Percentiles rank a stretch among this genome's conserved stretches.
phyloP scores from a whole-genome alignment of 176 grass and related monocot genomes.

The Carex littledalei region DNA sequence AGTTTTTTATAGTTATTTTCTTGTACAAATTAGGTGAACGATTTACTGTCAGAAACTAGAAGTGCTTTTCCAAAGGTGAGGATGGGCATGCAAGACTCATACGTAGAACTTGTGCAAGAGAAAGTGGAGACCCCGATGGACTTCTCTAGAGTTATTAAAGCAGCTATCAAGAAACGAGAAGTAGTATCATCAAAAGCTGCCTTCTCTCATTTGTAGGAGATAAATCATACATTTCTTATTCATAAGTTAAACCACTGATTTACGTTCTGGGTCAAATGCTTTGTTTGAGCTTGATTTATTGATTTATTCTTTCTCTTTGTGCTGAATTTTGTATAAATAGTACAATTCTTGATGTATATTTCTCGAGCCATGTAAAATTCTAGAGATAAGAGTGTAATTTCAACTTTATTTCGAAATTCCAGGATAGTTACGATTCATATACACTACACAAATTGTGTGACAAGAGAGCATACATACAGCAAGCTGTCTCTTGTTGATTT shows the following conservation, averaged over 20 bases:
- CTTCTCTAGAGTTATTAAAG: constrained; percentile 64
- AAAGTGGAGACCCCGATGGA: constrained; percentile 89
- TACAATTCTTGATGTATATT: constrained; percentile 8
- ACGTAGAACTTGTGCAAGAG: constrained; percentile 80
- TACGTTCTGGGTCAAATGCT: neutral
- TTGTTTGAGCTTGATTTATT: neutral
- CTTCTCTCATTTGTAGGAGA: constrained; percentile 84
- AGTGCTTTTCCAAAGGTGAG: constrained; percentile 51
- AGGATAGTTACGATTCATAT: constrained; percentile 97
- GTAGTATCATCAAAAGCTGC: constrained; percentile 55
- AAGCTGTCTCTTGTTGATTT: constrained; percentile 98
- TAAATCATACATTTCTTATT: constrained; percentile 23
- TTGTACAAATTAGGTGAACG: constrained; percentile 47
- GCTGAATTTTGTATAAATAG: neutral
- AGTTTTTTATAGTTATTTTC: constrained; percentile 17
- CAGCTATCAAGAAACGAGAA: constrained; percentile 67
- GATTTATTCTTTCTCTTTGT: constrained; percentile 1
- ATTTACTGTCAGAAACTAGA: constrained; percentile 69
- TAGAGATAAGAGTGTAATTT: neutral
- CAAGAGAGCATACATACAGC: constrained; percentile 77
- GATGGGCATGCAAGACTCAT: constrained; percentile 69
- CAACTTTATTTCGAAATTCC: constrained; percentile 18
- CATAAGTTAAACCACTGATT: neutral
- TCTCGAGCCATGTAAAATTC: constrained; percentile 1
- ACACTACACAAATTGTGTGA: constrained; percentile 76